A percentile compares a stretch with the other conserved stretches of the same genome.
phyloP scores from a whole-genome alignment of 2,329 filamentous ascomycete genomes.

The Pyrenochaeta sp. region DNA sequence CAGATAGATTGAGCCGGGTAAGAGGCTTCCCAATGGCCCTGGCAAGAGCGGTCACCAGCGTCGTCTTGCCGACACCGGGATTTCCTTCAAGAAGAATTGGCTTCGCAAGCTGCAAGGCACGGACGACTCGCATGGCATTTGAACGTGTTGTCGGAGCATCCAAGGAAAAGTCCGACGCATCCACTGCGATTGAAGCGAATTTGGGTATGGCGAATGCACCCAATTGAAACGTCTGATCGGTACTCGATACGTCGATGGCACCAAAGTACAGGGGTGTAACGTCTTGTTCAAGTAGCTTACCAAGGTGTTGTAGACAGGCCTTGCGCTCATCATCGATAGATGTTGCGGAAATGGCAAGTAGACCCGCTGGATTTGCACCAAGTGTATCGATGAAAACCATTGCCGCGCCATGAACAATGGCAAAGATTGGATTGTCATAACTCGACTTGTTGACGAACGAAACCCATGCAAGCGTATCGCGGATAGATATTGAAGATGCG shows the following conservation, averaged over 20 bases:
- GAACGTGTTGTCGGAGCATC: slow-evolving; percentile 87
- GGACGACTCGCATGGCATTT: slow-evolving; percentile 89
- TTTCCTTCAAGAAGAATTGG: slow-evolving; percentile 95
- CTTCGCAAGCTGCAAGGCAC: slow-evolving; percentile 87
- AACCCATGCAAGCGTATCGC: slow-evolving; percentile 93
- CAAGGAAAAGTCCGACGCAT: slow-evolving; percentile 75
- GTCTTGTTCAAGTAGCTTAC: slow-evolving; percentile 71
- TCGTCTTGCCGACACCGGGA: slow-evolving; percentile 98
- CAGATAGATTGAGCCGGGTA: slow-evolving; percentile 94
- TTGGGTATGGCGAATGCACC: slow-evolving; percentile 77
- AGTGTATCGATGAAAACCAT: slow-evolving; percentile 97
- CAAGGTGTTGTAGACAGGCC: slow-evolving; percentile 76
- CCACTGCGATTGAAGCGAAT: slow-evolving; percentile 52
- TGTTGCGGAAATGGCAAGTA: slow-evolving; percentile 76
- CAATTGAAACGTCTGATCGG: slow-evolving; percentile 66
- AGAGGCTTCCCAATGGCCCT: slow-evolving; percentile 80
- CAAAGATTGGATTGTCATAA: slow-evolving; percentile 58
- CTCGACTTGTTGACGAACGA: slow-evolving; percentile 82
- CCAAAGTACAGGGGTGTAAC: slow-evolving; percentile 71
- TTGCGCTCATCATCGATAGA: slow-evolving; percentile 75
- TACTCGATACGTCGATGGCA: slow-evolving; percentile 66
- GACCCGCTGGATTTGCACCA: slow-evolving; percentile 90
- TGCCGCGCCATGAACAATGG: slow-evolving; percentile 83
- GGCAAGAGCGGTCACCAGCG: slow-evolving; percentile 85
- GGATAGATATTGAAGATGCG: slow-evolving; percentile 82